Base-by-base conservation (phyloP, 306 rosid genomes). In the Luffa acutangula region DNA sequence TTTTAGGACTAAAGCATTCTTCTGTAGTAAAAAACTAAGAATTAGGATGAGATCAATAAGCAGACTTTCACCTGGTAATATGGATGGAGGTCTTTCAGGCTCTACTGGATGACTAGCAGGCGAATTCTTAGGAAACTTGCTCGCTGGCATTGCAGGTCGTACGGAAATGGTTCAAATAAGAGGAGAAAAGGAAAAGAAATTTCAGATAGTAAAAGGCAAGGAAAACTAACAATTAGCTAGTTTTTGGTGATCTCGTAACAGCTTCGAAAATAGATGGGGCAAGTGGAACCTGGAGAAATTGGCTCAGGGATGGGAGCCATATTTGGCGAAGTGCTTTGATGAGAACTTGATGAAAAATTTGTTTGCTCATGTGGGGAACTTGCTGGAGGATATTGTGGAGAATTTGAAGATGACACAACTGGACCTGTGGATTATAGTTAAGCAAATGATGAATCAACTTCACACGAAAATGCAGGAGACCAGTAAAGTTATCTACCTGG, bases 21-120 rank as follows among this genome's bases (percentile, higher is more conserved):
- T 21, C 2, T 21, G 37, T 70, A 41, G 52, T 67, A 20, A 36
- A 15, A 12, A 64, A 20, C 71, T 36, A 64, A 14, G n/a, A 72
- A 72, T 13, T 46, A n/a, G 17, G 37, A 45, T 70, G 45, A 67
- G 75, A 41, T 21, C 56, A 70, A 70, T 39, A 5, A 70, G 52
- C 56, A 70, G 37, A 70, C 1, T n/a, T 70, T 70, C 54, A 70
- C 76, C 56, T 70, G 76, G 76, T 45, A 43, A 70, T 43, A 11
- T 84, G 78, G 89, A 86, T 48, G 98, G 92, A 42, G 86, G 83
- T 80, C 81, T 83, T 75, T 79, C 89, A 66, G 87, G 91, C 57
- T 57, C 34, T 36, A 78, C 79, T 59, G 94, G 89, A 9, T 79
- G 86, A 76, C 82, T 81, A 75, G 76, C 80, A 43, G 98, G 89